Base-by-base conservation (phyloP, 495 filamentous ascomycete genomes). In the Pyrenula aspistea region DNA sequence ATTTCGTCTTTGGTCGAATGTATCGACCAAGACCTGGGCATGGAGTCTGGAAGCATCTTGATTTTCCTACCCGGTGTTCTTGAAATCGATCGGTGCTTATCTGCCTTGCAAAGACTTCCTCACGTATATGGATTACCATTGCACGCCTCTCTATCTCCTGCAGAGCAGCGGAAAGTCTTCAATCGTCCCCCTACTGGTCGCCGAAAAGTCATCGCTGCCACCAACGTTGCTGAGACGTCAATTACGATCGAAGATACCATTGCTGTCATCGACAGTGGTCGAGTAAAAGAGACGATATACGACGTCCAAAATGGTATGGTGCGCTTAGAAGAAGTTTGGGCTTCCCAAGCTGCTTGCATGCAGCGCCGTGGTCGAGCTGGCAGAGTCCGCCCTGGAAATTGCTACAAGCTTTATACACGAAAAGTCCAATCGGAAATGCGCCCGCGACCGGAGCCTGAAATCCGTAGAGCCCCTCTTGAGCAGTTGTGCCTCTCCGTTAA, bases 221-320 rank as follows among this genome's bases (percentile, higher is more conserved):
- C 93, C 15, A 98, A 98, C 61, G 92, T 98, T 15, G 93, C 93
- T 1, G 93, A 98, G 66, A 98, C 93, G 0, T 97, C 93, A 10
- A 97, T 98, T 64, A 98, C 93, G 0, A 98, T 98, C 54, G 88
- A 93, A 57, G 93, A 98, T 63, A 86, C 97, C 31, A 91, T 97
- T 12, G 93, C 91, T 22, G 94, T 98, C 53, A 94, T 98, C 54
- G 93, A 98, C 64, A 91, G 86, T 4, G 93, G 93, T 19, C 83
- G 88, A 25, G 92, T 98, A 21, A 97, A 97, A 67, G 93, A 98
- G 70, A 97, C 91, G 0, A 91, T 85, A 61, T 98, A 91, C 62
- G 91, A 96, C 67, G 83, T 91, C 0, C 83, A 86, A 57, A 91
- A 87, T 68, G 95, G 95, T 67, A 93, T 97, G 83, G 88, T 95